These are phyloP conservation scores for Claviceps pazoutovae DNA, from an alignment of 2,329 filamentous ascomycete genomes.

Conservation along the genomic window DNA sequence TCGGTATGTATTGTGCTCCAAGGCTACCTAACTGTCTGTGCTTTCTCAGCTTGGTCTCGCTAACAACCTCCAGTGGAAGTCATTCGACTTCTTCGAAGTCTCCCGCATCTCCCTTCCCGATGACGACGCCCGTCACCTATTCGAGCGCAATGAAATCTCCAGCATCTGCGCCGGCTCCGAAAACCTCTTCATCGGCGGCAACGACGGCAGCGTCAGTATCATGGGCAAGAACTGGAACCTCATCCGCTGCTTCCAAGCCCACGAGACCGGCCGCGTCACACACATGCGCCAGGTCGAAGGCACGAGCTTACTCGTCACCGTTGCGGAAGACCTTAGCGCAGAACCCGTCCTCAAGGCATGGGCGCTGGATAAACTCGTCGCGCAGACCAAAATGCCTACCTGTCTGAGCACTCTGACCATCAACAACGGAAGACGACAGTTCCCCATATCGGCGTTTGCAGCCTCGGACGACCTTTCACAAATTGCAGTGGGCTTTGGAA, in stretches of 20 bases:
- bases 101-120: slow-evolving; percentile 67
- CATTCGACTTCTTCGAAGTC: slow-evolving; percentile 98
- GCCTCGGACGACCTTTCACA: slow-evolving; percentile 81
- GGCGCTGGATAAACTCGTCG: slow-evolving; percentile 86
- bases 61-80: slow-evolving; percentile 63
- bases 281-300: slow-evolving; percentile 87
- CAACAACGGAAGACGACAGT: slow-evolving; percentile 81
- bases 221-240: slow-evolving; percentile 80
- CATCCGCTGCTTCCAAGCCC: slow-evolving; percentile 72
- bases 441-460: slow-evolving; percentile 86
- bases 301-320: slow-evolving; percentile 72
- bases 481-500: slow-evolving; percentile 88
- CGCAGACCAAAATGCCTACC: slow-evolving; percentile 79
- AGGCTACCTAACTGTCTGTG: no score
- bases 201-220: slow-evolving; percentile 76
- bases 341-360: slow-evolving; percentile 94
- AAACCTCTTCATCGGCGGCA: slow-evolving; percentile 76
- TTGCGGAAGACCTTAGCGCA: slow-evolving; percentile 73
- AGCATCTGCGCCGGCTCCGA: slow-evolving; percentile 77
- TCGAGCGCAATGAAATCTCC: slow-evolving; percentile 72
- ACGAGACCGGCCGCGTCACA: slow-evolving; percentile 67
- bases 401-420: slow-evolving; percentile 78
- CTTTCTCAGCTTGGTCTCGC: background rate
- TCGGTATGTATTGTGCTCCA: slow-evolving; percentile 13
- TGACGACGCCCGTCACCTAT: slow-evolving; percentile 62